phyloP scores from a whole-genome alignment of 192 early-diverging fungal species.

The Coemansia sp. region DNA sequence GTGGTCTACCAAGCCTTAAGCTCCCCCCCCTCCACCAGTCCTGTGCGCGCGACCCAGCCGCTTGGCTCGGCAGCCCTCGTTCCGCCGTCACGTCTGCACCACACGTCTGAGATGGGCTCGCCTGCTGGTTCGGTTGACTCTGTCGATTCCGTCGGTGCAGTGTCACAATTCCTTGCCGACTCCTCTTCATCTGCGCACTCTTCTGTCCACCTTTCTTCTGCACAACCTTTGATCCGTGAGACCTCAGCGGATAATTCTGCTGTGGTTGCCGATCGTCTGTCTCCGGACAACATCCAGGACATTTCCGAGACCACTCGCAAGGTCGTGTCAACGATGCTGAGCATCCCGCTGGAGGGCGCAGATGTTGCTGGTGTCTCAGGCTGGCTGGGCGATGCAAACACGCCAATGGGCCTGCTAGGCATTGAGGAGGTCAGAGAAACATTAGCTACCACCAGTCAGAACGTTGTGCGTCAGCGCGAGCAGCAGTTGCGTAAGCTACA shows the following conservation, averaged over 20 bases:
- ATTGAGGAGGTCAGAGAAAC: slow-evolving; percentile 45
- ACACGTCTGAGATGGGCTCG: slow-evolving; percentile 29
- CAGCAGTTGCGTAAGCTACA: slow-evolving; percentile 42
- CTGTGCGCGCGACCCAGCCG: slow-evolving; percentile 1
- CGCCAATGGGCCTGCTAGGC: slow-evolving; percentile 42
- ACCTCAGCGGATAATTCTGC: not conserved
- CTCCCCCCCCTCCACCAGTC: slow-evolving; percentile 2
- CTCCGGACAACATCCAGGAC: slow-evolving; percentile 39
- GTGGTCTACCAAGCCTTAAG: slow-evolving; percentile 43
- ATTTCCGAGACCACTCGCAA: slow-evolving; percentile 39
- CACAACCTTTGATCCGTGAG: not conserved
- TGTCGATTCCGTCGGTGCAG: slow-evolving; percentile 13
- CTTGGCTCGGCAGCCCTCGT: not conserved
- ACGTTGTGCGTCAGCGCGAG: slow-evolving; percentile 46
- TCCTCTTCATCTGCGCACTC: not conserved
- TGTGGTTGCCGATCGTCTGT: slow-evolving; percentile 7
- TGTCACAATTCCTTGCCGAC: slow-evolving; percentile 24
- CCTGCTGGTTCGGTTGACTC: slow-evolving; percentile 17
- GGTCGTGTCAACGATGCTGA: slow-evolving; percentile 40
- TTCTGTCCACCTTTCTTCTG: not conserved
- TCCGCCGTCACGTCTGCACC: slow-evolving; percentile 16
- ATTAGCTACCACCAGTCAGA: slow-evolving; percentile 44
- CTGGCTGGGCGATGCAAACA: slow-evolving; percentile 49
- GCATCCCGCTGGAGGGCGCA: slow-evolving; percentile 45
- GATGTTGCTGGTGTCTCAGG: slow-evolving; percentile 47